phyloP scores from a whole-genome alignment of 2,329 filamentous ascomycete genomes.

The Cladorrhinum sp. region DNA sequence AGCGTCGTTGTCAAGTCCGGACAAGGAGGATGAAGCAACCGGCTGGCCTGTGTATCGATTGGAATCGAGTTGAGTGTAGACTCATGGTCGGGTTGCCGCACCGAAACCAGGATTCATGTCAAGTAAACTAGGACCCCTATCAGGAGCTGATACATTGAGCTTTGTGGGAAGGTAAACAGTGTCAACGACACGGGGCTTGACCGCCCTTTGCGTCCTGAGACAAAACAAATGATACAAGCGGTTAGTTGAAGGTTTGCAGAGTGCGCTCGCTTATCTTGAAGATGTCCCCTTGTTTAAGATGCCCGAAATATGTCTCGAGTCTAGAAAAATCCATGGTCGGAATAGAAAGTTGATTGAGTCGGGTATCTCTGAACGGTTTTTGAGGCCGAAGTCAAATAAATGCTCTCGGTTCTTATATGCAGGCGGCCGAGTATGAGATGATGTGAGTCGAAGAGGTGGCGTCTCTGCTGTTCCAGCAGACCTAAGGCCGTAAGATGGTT shows the following conservation, averaged over 20 bases:
- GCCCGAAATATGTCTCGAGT: slow-evolving; percentile 8
- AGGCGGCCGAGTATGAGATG: slow-evolving; percentile 7
- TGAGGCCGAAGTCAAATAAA: slow-evolving; percentile 3
- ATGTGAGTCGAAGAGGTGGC: not conserved
- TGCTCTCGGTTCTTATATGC: slow-evolving; percentile 13
- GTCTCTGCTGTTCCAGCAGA: not conserved
- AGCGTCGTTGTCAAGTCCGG: too few species aligned
- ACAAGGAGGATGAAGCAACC: too few species aligned
- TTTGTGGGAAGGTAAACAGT: not conserved
- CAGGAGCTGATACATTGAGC: not conserved
- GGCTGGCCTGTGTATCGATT: too few species aligned
- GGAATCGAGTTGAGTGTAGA: too few species aligned
- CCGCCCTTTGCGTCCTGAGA: slow-evolving; percentile 4
- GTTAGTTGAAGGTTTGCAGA: slow-evolving; percentile 2
- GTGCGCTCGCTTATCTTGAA: not conserved
- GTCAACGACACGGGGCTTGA: not conserved
- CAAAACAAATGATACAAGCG: not conserved
- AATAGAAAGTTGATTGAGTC: slow-evolving; percentile 7
- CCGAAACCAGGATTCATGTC: not conserved
- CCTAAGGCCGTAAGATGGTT: slow-evolving; percentile 29
- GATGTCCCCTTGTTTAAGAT: not conserved
- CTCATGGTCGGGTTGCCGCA: not conserved
- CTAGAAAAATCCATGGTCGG: not conserved
- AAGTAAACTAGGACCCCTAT: not conserved
- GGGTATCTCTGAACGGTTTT: slow-evolving; percentile 8